A percentile compares a stretch with the other conserved stretches of the same genome.
phyloP scores from a whole-genome alignment of 257 asterid species.

The Solanum clarkiae region DNA sequence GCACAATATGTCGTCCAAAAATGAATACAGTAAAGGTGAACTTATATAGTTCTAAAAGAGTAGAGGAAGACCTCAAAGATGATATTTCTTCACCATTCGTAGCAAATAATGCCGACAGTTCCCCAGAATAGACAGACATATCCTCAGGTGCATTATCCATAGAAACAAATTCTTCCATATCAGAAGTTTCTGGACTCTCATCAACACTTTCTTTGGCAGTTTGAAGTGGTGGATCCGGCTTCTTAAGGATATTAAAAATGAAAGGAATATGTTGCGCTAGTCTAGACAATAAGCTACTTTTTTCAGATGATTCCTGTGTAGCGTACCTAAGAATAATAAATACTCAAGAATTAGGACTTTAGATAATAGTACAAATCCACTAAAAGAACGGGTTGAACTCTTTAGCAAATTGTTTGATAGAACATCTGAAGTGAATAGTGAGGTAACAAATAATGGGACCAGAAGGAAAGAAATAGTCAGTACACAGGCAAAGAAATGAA shows the following conservation, averaged over 20 bases:
- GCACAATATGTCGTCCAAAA: neutral
- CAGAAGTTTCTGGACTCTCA: constrained; percentile 18
- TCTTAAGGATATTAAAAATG: constrained; percentile 60
- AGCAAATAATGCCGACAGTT: constrained; percentile 13
- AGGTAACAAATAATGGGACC: neutral
- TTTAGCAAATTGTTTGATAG: neutral
- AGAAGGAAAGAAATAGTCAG: neutral
- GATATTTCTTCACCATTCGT: constrained; percentile 22
- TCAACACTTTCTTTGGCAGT: constrained; percentile 17
- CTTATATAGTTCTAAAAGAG: neutral
- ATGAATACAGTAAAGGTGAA: neutral
- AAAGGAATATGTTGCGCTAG: constrained; percentile 75
- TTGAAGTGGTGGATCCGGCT: constrained; percentile 32
- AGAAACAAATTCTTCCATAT: constrained; percentile 12
- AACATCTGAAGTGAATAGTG: neutral
- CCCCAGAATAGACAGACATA: constrained; percentile 9
- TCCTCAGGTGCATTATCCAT: constrained; percentile 25
- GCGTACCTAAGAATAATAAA: constrained; percentile 27
- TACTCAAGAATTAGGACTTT: constrained; percentile 1
- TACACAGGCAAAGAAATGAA: neutral
- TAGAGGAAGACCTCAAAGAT: constrained; percentile 34
- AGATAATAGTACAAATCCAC: neutral
- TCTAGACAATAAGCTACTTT: constrained; percentile 58
- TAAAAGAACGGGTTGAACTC: neutral
- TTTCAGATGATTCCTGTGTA: constrained; percentile 33